Conservation (phyloP, 768 basidiomycete species). For the Cyclocybe aegerita region DNA sequence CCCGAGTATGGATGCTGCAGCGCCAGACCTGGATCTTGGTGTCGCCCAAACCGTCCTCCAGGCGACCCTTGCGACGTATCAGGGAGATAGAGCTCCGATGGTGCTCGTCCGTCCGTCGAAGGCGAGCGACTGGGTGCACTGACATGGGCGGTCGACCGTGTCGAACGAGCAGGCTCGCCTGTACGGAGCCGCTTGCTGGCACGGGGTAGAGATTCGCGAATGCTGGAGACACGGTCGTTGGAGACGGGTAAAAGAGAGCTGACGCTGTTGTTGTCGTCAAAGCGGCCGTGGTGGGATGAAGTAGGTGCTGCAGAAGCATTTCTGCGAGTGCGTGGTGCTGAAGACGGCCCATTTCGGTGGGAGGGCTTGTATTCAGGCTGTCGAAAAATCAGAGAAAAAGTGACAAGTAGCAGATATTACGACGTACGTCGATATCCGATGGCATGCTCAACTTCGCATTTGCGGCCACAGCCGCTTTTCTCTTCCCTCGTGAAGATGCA, state of each 20-base stretch:
- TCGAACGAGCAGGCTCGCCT: slow-evolving; percentile 12
- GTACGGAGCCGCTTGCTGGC: slow-evolving; percentile 17
- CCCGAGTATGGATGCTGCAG: not conserved
- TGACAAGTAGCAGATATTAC: slow-evolving; percentile 6
- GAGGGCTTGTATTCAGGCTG: not conserved
- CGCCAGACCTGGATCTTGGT: too few species aligned
- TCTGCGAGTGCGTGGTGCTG: not conserved
- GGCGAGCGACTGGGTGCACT: slow-evolving; percentile 13
- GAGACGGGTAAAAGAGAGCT: slow-evolving; percentile 17
- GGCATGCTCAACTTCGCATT: slow-evolving; percentile 1
- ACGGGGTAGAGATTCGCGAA: slow-evolving; percentile 15
- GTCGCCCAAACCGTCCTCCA: not conserved
- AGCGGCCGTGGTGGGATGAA: not conserved
- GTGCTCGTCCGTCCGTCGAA: slow-evolving; percentile 1
- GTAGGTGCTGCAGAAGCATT: not conserved
- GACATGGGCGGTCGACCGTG: slow-evolving; percentile 11
- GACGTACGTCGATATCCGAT: slow-evolving; percentile 5
- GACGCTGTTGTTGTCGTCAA: slow-evolving; percentile 6
- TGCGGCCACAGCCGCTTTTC: slow-evolving; percentile 9
- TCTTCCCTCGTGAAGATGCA: slow-evolving; percentile 7
- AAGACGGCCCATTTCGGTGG: too few species aligned
- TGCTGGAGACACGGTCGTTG: slow-evolving; percentile 19
- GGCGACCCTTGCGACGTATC: not conserved
- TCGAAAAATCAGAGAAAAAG: not conserved
- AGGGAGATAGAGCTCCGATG: slow-evolving; percentile 11